Conservation (phyloP, 345 rosid genomes). For the Salix arbutifolia region DNA sequence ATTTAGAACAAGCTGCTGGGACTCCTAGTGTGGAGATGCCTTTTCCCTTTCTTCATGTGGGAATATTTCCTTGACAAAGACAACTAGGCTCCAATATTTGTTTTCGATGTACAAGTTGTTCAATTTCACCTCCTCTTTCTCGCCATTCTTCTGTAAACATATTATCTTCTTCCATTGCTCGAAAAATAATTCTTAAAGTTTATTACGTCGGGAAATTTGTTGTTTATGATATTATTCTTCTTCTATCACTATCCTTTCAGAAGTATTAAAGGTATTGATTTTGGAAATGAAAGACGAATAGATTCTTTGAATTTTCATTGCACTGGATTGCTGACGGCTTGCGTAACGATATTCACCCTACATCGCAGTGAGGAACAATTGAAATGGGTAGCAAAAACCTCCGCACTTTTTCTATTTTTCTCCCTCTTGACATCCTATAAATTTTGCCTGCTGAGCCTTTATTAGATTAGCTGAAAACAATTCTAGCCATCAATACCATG, state of each 20-base stretch:
- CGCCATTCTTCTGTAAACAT: neutral
- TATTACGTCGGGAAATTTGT: neutral
- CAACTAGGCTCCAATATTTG: neutral
- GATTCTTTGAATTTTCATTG: slow-evolving; percentile 9
- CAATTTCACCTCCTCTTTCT: neutral
- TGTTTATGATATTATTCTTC: slow-evolving; percentile 8
- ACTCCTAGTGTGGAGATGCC: neutral
- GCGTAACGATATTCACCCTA: slow-evolving; percentile 1
- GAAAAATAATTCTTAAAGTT: slow-evolving; percentile 6
- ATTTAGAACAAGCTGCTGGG: neutral
- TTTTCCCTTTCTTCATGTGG: slow-evolving; percentile 6
- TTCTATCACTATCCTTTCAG: neutral
- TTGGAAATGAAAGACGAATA: slow-evolving; percentile 6
- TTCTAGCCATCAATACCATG: neutral
- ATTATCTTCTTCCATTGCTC: neutral
- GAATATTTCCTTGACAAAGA: slow-evolving; percentile 24
- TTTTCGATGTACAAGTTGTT: slow-evolving; percentile 11
- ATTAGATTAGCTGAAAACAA: neutral
- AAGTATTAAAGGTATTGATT: neutral
- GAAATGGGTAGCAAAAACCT: neutral
- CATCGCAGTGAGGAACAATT: neutral
- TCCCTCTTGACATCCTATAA: neutral
- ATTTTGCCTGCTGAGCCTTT: neutral
- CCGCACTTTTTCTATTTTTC: neutral
- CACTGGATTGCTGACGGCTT: slow-evolving; percentile 2